Conservation (phyloP, 495 filamentous ascomycete species). For the Lophiostoma macrostomum region DNA sequence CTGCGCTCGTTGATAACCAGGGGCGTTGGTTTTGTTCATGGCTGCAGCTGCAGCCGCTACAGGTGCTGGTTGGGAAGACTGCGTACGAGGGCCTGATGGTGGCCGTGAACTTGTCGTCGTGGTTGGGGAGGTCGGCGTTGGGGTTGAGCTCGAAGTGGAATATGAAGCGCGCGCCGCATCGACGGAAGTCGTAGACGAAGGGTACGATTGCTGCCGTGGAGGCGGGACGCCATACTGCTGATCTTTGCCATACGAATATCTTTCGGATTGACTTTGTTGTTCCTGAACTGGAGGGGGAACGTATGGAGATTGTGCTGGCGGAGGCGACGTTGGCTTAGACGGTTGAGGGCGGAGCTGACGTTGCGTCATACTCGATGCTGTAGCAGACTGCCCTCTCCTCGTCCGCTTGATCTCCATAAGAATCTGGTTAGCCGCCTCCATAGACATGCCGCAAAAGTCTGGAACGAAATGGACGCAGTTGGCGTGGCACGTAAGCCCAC, state of each 20-base stretch:
- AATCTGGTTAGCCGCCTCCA: constrained; percentile 94
- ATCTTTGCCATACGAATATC: constrained; percentile 50
- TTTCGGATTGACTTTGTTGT: constrained; percentile 44
- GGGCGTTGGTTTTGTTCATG: constrained; percentile 42
- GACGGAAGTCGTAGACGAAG: constrained; percentile 41
- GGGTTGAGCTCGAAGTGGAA: constrained; percentile 23
- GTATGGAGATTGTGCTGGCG: constrained; percentile 36
- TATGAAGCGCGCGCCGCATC: constrained; percentile 50
- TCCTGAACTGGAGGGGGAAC: constrained; percentile 43
- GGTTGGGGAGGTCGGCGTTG: constrained; percentile 40
- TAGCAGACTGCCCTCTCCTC: constrained; percentile 52
- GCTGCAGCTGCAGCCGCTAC: constrained; percentile 49
- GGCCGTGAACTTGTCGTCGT: constrained; percentile 46
- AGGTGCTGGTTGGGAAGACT: constrained; percentile 42
- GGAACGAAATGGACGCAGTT: constrained; percentile 93
- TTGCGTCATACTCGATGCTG: constrained; percentile 56
- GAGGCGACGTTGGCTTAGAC: constrained; percentile 41
- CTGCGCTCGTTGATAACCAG: constrained; percentile 43
- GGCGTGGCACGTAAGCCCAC: constrained; percentile 83
- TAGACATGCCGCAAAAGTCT: constrained; percentile 99
- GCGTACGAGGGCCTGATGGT: constrained; percentile 43
- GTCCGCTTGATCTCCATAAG: constrained; percentile 63
- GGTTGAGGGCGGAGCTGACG: constrained; percentile 61
- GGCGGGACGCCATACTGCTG: constrained; percentile 39
- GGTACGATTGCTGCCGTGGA: constrained; percentile 42